phyloP scores from a whole-genome alignment of 2,329 filamentous ascomycete genomes.

The Neonectria ditissima region DNA sequence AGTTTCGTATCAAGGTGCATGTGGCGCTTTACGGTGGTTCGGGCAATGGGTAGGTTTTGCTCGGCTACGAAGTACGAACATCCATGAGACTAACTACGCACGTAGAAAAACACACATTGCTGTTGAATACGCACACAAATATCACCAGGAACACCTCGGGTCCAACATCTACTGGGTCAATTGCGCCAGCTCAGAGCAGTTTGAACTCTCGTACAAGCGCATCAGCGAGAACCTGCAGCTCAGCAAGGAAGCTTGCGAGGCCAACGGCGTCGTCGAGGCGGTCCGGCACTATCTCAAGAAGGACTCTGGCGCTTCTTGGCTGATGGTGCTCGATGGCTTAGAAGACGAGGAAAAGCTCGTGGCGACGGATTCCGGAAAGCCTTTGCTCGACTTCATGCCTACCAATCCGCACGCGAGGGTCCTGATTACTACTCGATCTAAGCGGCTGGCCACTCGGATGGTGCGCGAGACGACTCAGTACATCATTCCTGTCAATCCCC shows the following conservation, averaged over 20 bases:
- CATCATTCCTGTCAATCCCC: constrained; percentile 1
- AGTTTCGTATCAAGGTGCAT: constrained; percentile 3
- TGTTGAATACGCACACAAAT: constrained; percentile 22
- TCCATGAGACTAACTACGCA: no score
- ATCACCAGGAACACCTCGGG: background rate
- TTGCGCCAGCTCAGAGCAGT: constrained; percentile 11
- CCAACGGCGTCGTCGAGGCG: background rate
- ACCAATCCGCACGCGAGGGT: constrained; percentile 6
- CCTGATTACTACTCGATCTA: constrained; percentile 15
- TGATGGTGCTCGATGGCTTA: constrained; percentile 24
- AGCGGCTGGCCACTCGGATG: background rate
- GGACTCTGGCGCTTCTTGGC: constrained; percentile 14
- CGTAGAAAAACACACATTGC: constrained; percentile 25
- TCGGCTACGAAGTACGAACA: no score
- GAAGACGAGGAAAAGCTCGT: constrained; percentile 6
- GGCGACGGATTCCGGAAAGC: constrained; percentile 10
- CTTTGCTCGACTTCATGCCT: constrained; percentile 19
- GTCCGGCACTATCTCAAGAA: constrained; percentile 14
- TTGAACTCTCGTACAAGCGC: constrained; percentile 19
- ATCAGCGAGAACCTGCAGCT: constrained; percentile 16
- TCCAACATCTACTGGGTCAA: constrained; percentile 25
- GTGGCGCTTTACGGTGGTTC: constrained; percentile 5
- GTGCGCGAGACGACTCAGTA: background rate
- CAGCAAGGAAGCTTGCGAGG: background rate
- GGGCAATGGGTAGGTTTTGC: constrained; percentile 12